phyloP scores from a whole-genome alignment of 345 rosid species.

The Camelina sativa region DNA sequence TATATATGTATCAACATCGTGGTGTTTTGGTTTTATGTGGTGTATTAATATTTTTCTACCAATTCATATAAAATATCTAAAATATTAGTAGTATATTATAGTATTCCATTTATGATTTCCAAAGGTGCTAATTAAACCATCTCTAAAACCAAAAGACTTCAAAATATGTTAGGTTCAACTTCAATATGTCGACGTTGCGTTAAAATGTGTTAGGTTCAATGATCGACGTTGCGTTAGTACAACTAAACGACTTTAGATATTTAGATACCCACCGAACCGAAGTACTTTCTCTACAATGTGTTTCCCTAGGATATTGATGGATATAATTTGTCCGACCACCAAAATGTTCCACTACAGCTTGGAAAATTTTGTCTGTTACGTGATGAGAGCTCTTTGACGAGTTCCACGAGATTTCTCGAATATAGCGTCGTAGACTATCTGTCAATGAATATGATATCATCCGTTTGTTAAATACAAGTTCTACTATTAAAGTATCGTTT shows the following conservation, averaged over 20 bases:
- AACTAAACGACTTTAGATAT: background rate
- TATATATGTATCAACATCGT: background rate
- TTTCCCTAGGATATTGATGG: background rate
- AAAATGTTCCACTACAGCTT: conserved; percentile 24
- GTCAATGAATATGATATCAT: background rate
- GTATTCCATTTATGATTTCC: background rate
- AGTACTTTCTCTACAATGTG: conserved; percentile 1
- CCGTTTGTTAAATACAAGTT: conserved; percentile 16
- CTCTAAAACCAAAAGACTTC: background rate
- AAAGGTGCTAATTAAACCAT: background rate
- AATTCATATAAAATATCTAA: background rate
- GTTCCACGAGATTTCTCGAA: conserved; percentile 10
- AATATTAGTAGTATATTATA: background rate
- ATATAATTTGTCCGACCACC: conserved; percentile 14
- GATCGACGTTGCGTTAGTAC: background rate
- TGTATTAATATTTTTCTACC: background rate
- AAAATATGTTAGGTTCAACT: background rate
- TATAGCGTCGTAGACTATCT: background rate
- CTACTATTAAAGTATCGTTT: too few species aligned
- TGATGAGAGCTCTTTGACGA: background rate
- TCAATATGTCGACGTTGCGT: background rate
- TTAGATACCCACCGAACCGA: background rate
- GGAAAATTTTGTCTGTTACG: conserved; percentile 13
- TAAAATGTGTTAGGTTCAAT: conserved; percentile 3
- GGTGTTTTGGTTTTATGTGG: conserved; percentile 3